These are phyloP conservation scores for Raphidocelis subcapitata DNA, from an alignment of 139 green algal species.

Conservation along the genomic window DNA sequence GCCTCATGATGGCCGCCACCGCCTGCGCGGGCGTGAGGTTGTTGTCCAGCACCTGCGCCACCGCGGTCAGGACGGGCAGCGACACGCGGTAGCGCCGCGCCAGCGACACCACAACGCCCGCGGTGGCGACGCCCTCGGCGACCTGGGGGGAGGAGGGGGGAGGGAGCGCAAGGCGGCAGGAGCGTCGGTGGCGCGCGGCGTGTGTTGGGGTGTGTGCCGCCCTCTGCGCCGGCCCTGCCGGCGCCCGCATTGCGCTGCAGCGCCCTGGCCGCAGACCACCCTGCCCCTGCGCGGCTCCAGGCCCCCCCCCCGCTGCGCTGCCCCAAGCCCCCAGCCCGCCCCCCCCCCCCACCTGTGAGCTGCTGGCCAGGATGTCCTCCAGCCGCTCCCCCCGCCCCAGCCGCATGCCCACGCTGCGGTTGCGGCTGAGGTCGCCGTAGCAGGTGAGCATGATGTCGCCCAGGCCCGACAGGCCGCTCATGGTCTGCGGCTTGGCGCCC, in stretches of 20 bases:
- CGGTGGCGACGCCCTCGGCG: constrained; percentile 95
- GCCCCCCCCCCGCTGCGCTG: no score
- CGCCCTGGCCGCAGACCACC: no score
- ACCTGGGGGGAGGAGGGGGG: constrained; percentile 50
- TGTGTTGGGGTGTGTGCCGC: no score
- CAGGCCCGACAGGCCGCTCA: constrained; percentile 89
- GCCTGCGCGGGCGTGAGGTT: constrained; percentile 81
- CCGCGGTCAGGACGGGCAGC: constrained; percentile 95
- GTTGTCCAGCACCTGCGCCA: constrained; percentile 88
- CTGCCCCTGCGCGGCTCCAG: no score
- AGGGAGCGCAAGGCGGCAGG: no score
- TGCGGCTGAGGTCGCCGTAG: constrained; percentile 94
- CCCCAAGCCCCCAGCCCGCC: neutral
- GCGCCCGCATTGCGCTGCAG: no score
- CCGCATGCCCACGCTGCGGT: constrained; percentile 81
- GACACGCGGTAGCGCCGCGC: constrained; percentile 89
- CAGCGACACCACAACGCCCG: constrained; percentile 87
- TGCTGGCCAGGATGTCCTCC: constrained; percentile 84
- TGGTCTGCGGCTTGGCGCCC: constrained; percentile 88
- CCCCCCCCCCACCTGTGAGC: constrained; percentile 35
- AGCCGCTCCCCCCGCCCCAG: constrained; percentile 89
- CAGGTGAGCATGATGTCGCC: constrained; percentile 99
- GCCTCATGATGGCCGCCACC: constrained; percentile 91
- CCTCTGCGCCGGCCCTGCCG: neutral
- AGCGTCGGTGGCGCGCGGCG: no score